Conservation (phyloP, 805 yeast genomes). For the Priceomyces melissophilus region DNA sequence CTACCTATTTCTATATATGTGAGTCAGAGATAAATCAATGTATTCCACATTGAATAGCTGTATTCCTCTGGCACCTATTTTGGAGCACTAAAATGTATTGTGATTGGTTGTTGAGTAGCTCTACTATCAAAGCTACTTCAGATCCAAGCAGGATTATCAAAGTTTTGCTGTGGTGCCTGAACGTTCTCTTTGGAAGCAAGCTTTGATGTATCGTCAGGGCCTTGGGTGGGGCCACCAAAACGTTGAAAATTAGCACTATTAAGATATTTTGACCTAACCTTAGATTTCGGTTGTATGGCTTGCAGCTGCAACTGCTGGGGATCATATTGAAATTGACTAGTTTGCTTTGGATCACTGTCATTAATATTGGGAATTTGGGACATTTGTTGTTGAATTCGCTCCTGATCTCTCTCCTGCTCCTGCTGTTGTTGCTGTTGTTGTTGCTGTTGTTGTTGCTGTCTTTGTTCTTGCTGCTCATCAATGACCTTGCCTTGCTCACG, state of each 20-base stretch:
- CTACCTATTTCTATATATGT: no score
- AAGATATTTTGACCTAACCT: constrained; percentile 7
- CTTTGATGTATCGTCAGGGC: constrained; percentile 8
- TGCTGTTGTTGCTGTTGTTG: constrained; percentile 14
- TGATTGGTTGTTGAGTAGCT: no score
- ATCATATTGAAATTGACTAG: constrained; percentile 8
- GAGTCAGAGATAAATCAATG: no score
- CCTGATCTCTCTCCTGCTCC: constrained; percentile 11
- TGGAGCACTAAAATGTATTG: no score
- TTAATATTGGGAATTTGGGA: constrained; percentile 5
- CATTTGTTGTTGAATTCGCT: neutral
- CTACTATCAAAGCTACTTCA: constrained; percentile 4
- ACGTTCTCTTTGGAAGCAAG: constrained; percentile 7
- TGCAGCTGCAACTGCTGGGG: constrained; percentile 16
- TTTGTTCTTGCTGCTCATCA: constrained; percentile 22
- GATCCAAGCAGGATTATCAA: constrained; percentile 19
- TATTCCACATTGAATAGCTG: no score
- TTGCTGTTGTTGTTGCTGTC: constrained; percentile 12
- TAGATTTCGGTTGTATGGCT: constrained; percentile 16
- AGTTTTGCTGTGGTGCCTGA: constrained; percentile 10
- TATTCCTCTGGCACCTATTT: no score
- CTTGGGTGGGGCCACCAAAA: constrained; percentile 7
- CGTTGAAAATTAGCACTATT: constrained; percentile 6
- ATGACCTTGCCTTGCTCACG: constrained; percentile 37
- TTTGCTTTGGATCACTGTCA: constrained; percentile 8